Base-by-base conservation (phyloP, 1,284 basidiomycete species). In the Cutaneotrichosporon daszewskae region DNA sequence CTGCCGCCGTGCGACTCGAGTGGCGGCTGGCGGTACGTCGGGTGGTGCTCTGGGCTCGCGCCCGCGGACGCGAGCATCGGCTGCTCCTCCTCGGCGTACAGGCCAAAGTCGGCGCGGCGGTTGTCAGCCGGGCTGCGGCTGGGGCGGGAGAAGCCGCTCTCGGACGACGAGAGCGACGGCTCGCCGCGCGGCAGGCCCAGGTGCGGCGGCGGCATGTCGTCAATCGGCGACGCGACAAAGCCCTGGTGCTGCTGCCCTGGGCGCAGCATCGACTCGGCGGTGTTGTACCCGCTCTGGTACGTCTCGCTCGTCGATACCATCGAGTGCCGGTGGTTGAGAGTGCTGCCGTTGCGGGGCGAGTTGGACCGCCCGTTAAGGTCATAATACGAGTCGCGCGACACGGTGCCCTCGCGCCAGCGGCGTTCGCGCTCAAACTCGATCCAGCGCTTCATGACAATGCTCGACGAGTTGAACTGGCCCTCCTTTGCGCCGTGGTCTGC, bases 361-460 rank as follows among this genome's bases (percentile, higher is more conserved):
- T 47, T 57, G 18, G 60, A 56, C 17, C 68, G 52, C 35, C 65
- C 58, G 13, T 65, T 57, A 3, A 66, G 57, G 49, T 69, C 69
- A 29, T 62, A 64, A 43, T 64, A 60, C 24, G 87, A 90, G 64
- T 95, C 91, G 51, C 85, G 78, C 14, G 86, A 88, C 54, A 83
- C 80, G 9, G 79, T 81, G 14, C 89, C 89, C 58, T 74, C 84
- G 79, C 84, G 90, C 87, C 88, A 96, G 53, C 92, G 78, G 54
- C 94, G 76, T 60, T 97, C 95, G 41, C 94, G 79, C 75, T 98
- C 95, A 69, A 95, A 98, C 73, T 98, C 95, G 37, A 83, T 88
- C 94, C 94, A 98, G 37, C 90, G 81, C 77, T 97, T 98, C 95
- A 97, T 97, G 29, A 94, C 85, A 62, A 98, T 98, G 73, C 94